Evolutionary conservation across 2,329 filamentous ascomycete species (phyloP).

Genomic region (Xylogone sp.): DNA sequence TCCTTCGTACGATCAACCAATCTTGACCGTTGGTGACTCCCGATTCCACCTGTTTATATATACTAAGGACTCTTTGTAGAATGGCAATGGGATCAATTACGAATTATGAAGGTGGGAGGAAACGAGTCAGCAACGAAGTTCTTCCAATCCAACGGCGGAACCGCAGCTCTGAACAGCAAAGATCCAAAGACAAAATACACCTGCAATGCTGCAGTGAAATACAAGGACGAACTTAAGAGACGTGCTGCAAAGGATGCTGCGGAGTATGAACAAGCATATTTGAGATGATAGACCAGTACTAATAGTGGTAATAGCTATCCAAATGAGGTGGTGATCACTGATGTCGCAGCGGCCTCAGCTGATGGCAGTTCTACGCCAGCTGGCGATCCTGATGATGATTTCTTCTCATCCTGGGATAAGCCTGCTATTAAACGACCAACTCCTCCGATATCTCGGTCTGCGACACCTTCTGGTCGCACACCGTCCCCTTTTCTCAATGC

Average conservation of each 20-base stretch:
- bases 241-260: constrained; percentile 78
- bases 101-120: constrained; percentile 95
- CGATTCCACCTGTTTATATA: constrained; percentile 3
- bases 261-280: constrained; percentile 56
- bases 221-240: constrained; percentile 93
- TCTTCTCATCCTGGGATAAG: constrained; percentile 99
- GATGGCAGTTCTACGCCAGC: constrained; percentile 74
- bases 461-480: constrained; percentile 79
- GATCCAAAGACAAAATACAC: constrained; percentile 97
- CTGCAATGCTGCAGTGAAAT: constrained; percentile 88
- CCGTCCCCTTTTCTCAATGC: constrained; percentile 78
- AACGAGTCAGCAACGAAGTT: constrained; percentile 98
- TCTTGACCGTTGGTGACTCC: constrained; percentile 77
- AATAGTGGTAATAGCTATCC: constrained; percentile 62
- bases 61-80: constrained; percentile 42
- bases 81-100: constrained; percentile 99
- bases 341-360: constrained; percentile 55
- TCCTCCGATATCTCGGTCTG: constrained; percentile 85
- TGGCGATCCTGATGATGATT: constrained; percentile 82
- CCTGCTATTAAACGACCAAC: constrained; percentile 94
- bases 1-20: constrained; percentile 98
- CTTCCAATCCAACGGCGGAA: constrained; percentile 95
- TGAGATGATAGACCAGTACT: constrained; percentile 9
- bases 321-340: constrained; percentile 78
- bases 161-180: constrained; percentile 91